Evolutionary conservation across 1,284 basidiomycete species (phyloP).

Genomic region (Leccinum angustisporum): DNA sequence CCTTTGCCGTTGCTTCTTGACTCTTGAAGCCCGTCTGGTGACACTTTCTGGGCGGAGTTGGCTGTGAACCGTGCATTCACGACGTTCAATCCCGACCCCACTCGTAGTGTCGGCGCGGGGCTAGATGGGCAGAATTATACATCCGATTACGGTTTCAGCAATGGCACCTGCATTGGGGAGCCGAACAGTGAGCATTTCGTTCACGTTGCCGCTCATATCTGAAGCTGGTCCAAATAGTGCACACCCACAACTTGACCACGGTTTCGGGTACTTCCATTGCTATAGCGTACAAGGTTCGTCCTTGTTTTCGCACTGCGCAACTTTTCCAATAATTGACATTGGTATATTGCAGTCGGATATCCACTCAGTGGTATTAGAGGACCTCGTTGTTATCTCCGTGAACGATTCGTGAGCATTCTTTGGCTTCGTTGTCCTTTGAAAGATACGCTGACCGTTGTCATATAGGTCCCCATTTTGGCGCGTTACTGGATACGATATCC

Average conservation of each 20-base stretch:
- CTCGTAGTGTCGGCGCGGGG: neutral
- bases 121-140: conserved; percentile 9
- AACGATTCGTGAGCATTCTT: conserved; percentile 2
- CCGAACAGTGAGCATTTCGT: conserved; percentile 17
- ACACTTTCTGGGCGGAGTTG: neutral
- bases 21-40: conserved; percentile 7
- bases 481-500: conserved; percentile 1
- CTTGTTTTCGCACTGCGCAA: neutral
- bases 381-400: conserved; percentile 9
- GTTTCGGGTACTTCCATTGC: conserved; percentile 6
- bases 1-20: neutral
- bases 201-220: neutral
- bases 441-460: neutral
- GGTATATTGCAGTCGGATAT: conserved; percentile 6
- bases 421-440: neutral
- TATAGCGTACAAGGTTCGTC: conserved; percentile 17
- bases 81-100: neutral
- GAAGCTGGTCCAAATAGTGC: conserved; percentile 9
- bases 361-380: neutral
- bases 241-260: conserved; percentile 8
- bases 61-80: conserved; percentile 8
- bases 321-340: neutral
- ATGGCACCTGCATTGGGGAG: neutral
- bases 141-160: neutral
- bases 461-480: conserved; percentile 17